phyloP scores from a whole-genome alignment of 306 rosid species.

The Cyamopsis tetragonoloba region DNA sequence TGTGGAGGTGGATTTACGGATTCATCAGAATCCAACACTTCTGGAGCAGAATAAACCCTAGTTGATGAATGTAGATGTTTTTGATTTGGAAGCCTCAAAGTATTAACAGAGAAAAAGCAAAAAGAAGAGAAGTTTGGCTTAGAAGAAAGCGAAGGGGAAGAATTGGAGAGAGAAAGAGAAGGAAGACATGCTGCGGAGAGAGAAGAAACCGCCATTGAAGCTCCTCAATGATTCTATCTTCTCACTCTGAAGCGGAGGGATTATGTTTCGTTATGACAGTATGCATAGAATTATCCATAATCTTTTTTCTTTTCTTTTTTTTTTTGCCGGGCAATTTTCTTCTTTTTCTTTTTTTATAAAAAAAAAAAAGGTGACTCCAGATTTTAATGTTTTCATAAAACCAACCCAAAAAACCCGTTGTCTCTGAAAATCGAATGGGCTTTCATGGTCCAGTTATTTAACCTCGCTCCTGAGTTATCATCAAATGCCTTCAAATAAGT shows the following conservation, averaged over 20 bases:
- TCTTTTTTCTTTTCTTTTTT: background rate
- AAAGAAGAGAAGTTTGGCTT: slow-evolving; percentile 37
- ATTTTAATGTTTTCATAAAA: too few species aligned
- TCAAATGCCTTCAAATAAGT: too few species aligned
- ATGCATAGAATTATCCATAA: slow-evolving; percentile 40
- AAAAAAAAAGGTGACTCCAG: too few species aligned
- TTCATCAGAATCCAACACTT: slow-evolving; percentile 54
- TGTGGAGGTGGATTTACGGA: slow-evolving; percentile 40
- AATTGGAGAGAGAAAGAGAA: slow-evolving; percentile 42
- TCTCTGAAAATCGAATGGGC: too few species aligned
- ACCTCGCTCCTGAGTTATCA: too few species aligned
- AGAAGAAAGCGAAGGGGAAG: slow-evolving; percentile 40
- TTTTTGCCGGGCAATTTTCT: background rate
- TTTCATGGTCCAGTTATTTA: too few species aligned
- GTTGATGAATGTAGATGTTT: slow-evolving; percentile 42
- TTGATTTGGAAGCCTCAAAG: slow-evolving; percentile 35
- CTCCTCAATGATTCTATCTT: background rate
- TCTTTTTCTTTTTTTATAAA: too few species aligned
- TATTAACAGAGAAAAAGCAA: slow-evolving; percentile 24
- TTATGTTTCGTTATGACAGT: background rate
- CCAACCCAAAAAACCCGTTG: too few species aligned
- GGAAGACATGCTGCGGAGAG: slow-evolving; percentile 51
- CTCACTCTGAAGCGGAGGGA: background rate
- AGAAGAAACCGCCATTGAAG: slow-evolving; percentile 77
- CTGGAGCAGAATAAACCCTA: slow-evolving; percentile 61